phyloP scores from a whole-genome alignment of 2,329 filamentous ascomycete species.

The Alternaria sp. region DNA sequence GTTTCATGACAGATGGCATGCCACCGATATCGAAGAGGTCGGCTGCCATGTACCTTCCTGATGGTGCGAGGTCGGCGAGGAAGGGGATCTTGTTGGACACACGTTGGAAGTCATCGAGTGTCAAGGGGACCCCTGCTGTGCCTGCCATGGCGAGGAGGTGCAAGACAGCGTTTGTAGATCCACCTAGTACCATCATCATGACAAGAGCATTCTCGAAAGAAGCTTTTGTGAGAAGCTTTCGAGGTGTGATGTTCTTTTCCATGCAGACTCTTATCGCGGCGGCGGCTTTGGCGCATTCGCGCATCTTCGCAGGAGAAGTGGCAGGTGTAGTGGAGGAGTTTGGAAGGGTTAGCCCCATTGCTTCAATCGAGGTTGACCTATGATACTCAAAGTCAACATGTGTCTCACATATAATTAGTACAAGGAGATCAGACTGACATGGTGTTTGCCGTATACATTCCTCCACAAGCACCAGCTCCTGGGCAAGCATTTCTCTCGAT shows the following conservation, averaged over 20 bases:
- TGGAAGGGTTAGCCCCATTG: slow-evolving; percentile 82
- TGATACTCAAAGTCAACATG: background rate
- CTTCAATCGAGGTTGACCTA: slow-evolving; percentile 45
- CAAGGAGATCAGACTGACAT: slow-evolving; percentile 60
- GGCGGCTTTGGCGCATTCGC: slow-evolving; percentile 83
- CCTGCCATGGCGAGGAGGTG: slow-evolving; percentile 92
- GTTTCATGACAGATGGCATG: slow-evolving; percentile 84
- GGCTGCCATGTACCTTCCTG: slow-evolving; percentile 85
- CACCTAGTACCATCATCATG: slow-evolving; percentile 90
- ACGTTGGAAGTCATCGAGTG: slow-evolving; percentile 82
- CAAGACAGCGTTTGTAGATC: slow-evolving; percentile 86
- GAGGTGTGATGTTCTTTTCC: slow-evolving; percentile 81
- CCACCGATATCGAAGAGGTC: slow-evolving; percentile 88
- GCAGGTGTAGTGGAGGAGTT: slow-evolving; percentile 87
- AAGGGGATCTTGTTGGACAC: slow-evolving; percentile 85
- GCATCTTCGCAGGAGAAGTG: slow-evolving; percentile 80
- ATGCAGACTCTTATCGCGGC: slow-evolving; percentile 81
- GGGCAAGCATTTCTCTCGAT: slow-evolving; percentile 82
- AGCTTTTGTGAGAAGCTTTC: slow-evolving; percentile 79
- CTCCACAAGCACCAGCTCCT: slow-evolving; percentile 80
- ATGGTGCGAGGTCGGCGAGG: slow-evolving; percentile 84
- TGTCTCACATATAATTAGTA: background rate
- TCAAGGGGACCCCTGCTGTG: slow-evolving; percentile 78
- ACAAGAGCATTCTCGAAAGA: slow-evolving; percentile 90
- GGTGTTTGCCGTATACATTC: slow-evolving; percentile 95